phyloP scores from a whole-genome alignment of 192 early-diverging fungal genomes.

The Radiomyces spectabilis region DNA sequence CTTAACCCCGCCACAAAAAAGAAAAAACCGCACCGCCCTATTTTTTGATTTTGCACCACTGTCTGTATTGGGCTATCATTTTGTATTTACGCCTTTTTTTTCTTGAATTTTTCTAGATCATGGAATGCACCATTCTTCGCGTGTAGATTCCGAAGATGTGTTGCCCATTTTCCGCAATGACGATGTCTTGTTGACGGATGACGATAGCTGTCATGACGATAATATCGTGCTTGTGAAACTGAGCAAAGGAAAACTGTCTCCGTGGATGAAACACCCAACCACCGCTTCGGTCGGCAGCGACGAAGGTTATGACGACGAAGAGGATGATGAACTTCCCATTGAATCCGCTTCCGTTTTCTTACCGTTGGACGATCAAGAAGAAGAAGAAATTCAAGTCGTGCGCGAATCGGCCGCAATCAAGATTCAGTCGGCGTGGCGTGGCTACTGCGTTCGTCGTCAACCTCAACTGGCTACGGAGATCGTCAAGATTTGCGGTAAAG shows the following conservation, averaged over 20 bases:
- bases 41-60: too few relatives aligned
- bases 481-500: neutral
- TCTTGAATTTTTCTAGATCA: too few relatives aligned
- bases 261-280: neutral
- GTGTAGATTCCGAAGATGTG: neutral
- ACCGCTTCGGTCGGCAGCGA: neutral
- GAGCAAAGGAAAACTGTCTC: slow-evolving; percentile 1
- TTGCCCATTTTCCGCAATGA: too few relatives aligned
- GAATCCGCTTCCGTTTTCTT: slow-evolving; percentile 13
- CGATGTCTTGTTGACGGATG: neutral
- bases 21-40: too few relatives aligned
- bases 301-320: slow-evolving; percentile 11
- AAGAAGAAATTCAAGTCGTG: neutral
- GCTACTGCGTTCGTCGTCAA: neutral
- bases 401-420: slow-evolving; percentile 9
- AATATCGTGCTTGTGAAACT: neutral
- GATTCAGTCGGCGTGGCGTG: slow-evolving; percentile 14
- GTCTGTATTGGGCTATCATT: too few relatives aligned
- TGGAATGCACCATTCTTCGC: too few relatives aligned
- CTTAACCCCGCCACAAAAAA: too few relatives aligned
- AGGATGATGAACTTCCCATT: slow-evolving; percentile 2
- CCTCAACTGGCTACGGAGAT: neutral
- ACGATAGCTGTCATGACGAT: neutral
- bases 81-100: too few relatives aligned
- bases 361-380: slow-evolving; percentile 2